These are phyloP conservation scores for Candida awuae DNA, from an alignment of 805 yeast species.

Conservation along the genomic window DNA sequence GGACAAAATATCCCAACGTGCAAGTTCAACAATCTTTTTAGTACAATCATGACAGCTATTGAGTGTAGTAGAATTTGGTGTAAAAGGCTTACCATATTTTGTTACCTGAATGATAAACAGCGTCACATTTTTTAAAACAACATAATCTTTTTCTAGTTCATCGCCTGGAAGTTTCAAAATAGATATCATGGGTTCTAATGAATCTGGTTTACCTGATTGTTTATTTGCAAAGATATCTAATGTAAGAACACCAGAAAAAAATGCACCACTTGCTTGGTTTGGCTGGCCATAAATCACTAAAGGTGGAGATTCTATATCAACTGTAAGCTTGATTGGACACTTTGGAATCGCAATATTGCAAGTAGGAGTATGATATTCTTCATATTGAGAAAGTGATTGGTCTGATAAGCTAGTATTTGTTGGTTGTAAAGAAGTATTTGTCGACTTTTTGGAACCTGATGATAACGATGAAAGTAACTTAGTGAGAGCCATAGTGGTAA, in stretches of 20 bases:
- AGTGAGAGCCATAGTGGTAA: background rate
- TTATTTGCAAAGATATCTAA: slow-evolving; percentile 37
- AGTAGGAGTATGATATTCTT: slow-evolving; percentile 21
- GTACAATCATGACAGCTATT: slow-evolving; percentile 54
- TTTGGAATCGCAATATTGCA: slow-evolving; percentile 21
- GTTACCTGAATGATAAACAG: slow-evolving; percentile 68
- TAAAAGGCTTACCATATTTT: slow-evolving; percentile 56
- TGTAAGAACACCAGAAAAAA: slow-evolving; percentile 70
- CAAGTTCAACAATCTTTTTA: slow-evolving; percentile 50
- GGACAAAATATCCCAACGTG: slow-evolving; percentile 80
- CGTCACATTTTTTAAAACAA: slow-evolving; percentile 49
- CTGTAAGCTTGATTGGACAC: slow-evolving; percentile 34
- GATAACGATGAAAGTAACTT: background rate
- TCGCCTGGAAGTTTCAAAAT: slow-evolving; percentile 15
- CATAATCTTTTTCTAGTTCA: slow-evolving; percentile 30
- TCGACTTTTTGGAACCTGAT: background rate
- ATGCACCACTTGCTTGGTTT: slow-evolving; percentile 73
- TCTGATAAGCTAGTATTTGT: background rate
- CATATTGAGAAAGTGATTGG: slow-evolving; percentile 4
- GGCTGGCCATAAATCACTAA: slow-evolving; percentile 76
- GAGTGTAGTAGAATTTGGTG: slow-evolving; percentile 42
- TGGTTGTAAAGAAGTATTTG: background rate
- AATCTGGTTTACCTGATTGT: slow-evolving; percentile 4
- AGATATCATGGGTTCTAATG: slow-evolving; percentile 19
- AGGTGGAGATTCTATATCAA: slow-evolving; percentile 86